Evolutionary conservation across 2,329 filamentous ascomycete genomes (phyloP).

Genomic region (Diaporthe sp.): DNA sequence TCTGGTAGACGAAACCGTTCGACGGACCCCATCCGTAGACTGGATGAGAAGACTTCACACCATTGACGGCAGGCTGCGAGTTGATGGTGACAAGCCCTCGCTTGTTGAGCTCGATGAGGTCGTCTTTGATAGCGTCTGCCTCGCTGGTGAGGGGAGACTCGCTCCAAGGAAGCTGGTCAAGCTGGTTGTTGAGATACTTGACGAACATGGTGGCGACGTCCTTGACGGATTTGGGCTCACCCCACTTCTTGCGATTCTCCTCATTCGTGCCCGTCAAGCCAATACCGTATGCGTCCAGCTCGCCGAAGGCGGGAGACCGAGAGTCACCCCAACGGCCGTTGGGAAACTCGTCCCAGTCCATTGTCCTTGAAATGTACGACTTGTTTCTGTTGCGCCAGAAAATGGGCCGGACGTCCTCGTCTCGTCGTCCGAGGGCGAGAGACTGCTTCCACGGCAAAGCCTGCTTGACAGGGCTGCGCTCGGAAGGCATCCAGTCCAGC

Average conservation of each 20-base stretch:
- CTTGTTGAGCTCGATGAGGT: slow-evolving; percentile 85
- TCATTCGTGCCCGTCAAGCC: slow-evolving; percentile 95
- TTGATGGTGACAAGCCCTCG: slow-evolving; percentile 95
- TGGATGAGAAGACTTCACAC: slow-evolving; percentile 87
- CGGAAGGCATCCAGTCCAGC: slow-evolving; percentile 83
- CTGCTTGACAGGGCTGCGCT: slow-evolving; percentile 84
- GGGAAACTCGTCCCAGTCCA: slow-evolving; percentile 99
- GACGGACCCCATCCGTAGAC: slow-evolving; percentile 94
- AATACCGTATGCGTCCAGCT: slow-evolving; percentile 94
- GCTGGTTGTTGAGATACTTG: slow-evolving; percentile 83
- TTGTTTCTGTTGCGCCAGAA: slow-evolving; percentile 99
- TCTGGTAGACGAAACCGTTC: slow-evolving; percentile 98
- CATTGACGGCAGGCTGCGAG: slow-evolving; percentile 95
- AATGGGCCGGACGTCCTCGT: slow-evolving; percentile 96
- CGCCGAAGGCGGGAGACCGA: slow-evolving; percentile 94
- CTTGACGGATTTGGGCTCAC: slow-evolving; percentile 82
- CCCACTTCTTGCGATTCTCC: slow-evolving; percentile 96
- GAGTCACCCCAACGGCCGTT: slow-evolving; percentile 99
- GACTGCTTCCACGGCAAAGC: slow-evolving; percentile 97
- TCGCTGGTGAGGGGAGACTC: slow-evolving; percentile 89
- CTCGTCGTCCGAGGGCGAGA: slow-evolving; percentile 86
- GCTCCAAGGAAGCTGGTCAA: slow-evolving; percentile 93
- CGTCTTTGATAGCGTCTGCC: slow-evolving; percentile 81
- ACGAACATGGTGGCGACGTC: slow-evolving; percentile 90
- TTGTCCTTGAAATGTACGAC: slow-evolving; percentile 93